phyloP scores from a whole-genome alignment of 2,329 filamentous ascomycete genomes.

The Aureobasidium lini region DNA sequence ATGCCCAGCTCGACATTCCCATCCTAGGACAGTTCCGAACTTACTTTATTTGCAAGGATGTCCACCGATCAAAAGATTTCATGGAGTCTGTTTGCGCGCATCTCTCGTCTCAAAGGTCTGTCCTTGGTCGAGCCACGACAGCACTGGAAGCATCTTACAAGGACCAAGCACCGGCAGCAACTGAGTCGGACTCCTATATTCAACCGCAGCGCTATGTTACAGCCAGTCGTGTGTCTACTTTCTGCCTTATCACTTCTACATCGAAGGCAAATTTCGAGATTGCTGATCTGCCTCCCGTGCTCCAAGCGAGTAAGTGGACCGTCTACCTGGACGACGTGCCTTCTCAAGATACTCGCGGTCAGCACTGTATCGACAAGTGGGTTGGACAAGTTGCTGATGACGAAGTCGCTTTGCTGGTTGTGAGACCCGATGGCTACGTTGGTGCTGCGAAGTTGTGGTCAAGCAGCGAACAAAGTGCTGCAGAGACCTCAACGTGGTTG shows the following conservation, averaged over 20 bases:
- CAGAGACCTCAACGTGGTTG: slow-evolving; percentile 35
- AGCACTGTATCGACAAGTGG: slow-evolving; percentile 60
- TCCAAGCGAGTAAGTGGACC: slow-evolving; percentile 62
- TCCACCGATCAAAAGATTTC: slow-evolving; percentile 50
- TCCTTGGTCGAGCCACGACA: slow-evolving; percentile 49
- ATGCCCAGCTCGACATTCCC: slow-evolving; percentile 70
- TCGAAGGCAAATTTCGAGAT: slow-evolving; percentile 58
- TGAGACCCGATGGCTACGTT: slow-evolving; percentile 68
- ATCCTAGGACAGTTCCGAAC: slow-evolving; percentile 70
- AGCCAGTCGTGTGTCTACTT: slow-evolving; percentile 62
- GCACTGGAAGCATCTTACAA: slow-evolving; percentile 56
- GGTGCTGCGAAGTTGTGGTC: slow-evolving; percentile 49
- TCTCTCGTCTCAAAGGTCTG: slow-evolving; percentile 47
- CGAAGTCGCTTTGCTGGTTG: slow-evolving; percentile 58
- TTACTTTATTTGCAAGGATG: slow-evolving; percentile 61
- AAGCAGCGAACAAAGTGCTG: slow-evolving; percentile 20
- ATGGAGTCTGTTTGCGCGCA: slow-evolving; percentile 52
- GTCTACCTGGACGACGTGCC: slow-evolving; percentile 63
- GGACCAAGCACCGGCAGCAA: slow-evolving; percentile 48
- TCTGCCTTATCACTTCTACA: slow-evolving; percentile 59
- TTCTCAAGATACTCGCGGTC: slow-evolving; percentile 45
- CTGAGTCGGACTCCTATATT: slow-evolving; percentile 58
- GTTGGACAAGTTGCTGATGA: slow-evolving; percentile 50
- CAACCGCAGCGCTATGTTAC: slow-evolving; percentile 62
- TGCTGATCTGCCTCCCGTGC: slow-evolving; percentile 52